Base-by-base conservation (phyloP, 768 basidiomycete species). In the Paxillus rubicundulus region DNA sequence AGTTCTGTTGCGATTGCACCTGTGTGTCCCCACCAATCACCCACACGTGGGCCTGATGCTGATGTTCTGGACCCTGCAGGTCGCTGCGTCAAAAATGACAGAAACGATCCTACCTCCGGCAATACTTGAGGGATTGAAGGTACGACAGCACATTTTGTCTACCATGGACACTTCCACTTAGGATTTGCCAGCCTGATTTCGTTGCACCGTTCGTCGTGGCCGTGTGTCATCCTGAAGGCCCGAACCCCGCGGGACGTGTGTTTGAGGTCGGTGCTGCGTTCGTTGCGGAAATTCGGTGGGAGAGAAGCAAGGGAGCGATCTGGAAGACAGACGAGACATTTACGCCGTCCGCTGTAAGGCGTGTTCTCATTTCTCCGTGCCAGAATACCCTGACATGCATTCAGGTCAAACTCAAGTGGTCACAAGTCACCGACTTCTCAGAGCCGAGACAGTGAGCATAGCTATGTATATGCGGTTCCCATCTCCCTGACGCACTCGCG, bases 81-180 rank as follows among this genome's bases (percentile, higher is more conserved):
- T 91, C 54, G 96, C 96, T n/a, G 96, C 95, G 1, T 96, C 93
- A 3, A 81, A 82, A 3, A 98, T 98, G 96, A 97, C 94, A 3
- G 94, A 87, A 63, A 97, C 93, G 0, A 76, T 95, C 60, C 91
- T 98, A 89, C 90, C 96, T 9, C 87, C 89, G 17, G 96, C 98
- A 51, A 85, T 97, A 81, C 81, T 98, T 49, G 86, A 81, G n/a
- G 88, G 90, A 62, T 73, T 97, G 37, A 86, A 86, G 68, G 88
- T 87, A 67, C 10, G 60, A 45, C 27, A 20, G 41, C 9, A 45
- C 41, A n/a, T 7, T 20, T 41, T 3, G 17, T 9, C 20, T 17
- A 17, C 49, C 21, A 37, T 50, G 47, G 50, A 49, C 3, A 5
- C 4, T 12, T 27, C 14, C 9, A 14, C 42, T 44, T 14, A 27